Conservation (phyloP, 2,329 filamentous ascomycete genomes). For the Dryadomyces quercus-mongolicae region DNA sequence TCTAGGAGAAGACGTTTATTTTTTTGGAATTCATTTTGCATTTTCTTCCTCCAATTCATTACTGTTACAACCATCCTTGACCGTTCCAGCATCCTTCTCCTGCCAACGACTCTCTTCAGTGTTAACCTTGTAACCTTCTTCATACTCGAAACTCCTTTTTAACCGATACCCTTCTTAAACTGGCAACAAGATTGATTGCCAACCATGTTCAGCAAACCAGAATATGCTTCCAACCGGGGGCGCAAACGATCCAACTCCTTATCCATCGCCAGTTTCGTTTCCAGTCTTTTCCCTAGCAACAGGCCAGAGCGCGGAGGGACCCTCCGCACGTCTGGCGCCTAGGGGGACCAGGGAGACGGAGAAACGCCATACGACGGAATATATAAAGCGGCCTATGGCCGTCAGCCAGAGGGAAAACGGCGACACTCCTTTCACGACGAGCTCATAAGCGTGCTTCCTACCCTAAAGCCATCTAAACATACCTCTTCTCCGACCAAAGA, state of each 20-base stretch:
- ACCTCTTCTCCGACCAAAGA: neutral
- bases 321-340: constrained; percentile 17
- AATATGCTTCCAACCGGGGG: neutral
- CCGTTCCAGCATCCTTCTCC: neutral
- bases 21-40: neutral
- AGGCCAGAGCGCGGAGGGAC: constrained; percentile 39
- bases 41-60: neutral
- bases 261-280: constrained; percentile 20
- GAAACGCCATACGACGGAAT: neutral
- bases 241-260: constrained; percentile 3
- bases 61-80: neutral
- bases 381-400: neutral
- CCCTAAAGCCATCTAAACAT: neutral
- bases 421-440: neutral
- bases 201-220: neutral
- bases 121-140: neutral
- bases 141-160: neutral
- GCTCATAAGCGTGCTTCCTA: neutral
- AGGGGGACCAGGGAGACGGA: neutral
- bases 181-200: too few relatives aligned
- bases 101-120: neutral
- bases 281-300: constrained; percentile 33
- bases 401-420: neutral
- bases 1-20: neutral
- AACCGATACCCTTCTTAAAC: neutral